Conservation (phyloP, 805 yeast species). For the Pichia cabralensis region DNA sequence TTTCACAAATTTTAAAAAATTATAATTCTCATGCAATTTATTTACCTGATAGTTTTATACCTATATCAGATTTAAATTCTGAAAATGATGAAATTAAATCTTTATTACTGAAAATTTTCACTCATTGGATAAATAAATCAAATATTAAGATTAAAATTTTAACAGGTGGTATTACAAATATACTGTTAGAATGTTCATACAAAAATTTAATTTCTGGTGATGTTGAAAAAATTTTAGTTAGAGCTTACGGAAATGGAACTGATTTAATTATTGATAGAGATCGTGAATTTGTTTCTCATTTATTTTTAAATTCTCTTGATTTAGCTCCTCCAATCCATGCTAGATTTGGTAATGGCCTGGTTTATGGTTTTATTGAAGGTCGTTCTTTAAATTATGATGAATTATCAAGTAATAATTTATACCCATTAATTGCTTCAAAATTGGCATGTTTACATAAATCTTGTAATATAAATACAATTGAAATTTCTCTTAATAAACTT, state of each 20-base stretch:
- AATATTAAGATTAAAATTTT: conserved; percentile 32
- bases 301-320: conserved; percentile 45
- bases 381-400: conserved; percentile 48
- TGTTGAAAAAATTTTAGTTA: conserved; percentile 38
- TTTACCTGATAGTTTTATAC: conserved; percentile 34
- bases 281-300: conserved; percentile 63
- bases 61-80: conserved; percentile 22
- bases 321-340: conserved; percentile 65
- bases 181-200: conserved; percentile 39
- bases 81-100: conserved; percentile 27
- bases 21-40: conserved; percentile 40
- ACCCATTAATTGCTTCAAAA: conserved; percentile 50
- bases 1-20: conserved; percentile 7
- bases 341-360: conserved; percentile 60
- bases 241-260: conserved; percentile 72
- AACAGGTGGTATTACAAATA: conserved; percentile 58
- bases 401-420: conserved; percentile 36
- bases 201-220: background rate
- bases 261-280: conserved; percentile 62
- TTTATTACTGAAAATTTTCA: conserved; percentile 35
- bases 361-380: conserved; percentile 63
- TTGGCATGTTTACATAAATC: conserved; percentile 63
- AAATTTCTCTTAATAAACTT: conserved; percentile 34
- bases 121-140: conserved; percentile 22
- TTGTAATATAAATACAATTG: conserved; percentile 36